A percentile compares a stretch with the other conserved stretches of the same genome.
Evolutionary conservation across 768 basidiomycete species (phyloP).

Genomic region (Boletus eberwhitei): DNA sequence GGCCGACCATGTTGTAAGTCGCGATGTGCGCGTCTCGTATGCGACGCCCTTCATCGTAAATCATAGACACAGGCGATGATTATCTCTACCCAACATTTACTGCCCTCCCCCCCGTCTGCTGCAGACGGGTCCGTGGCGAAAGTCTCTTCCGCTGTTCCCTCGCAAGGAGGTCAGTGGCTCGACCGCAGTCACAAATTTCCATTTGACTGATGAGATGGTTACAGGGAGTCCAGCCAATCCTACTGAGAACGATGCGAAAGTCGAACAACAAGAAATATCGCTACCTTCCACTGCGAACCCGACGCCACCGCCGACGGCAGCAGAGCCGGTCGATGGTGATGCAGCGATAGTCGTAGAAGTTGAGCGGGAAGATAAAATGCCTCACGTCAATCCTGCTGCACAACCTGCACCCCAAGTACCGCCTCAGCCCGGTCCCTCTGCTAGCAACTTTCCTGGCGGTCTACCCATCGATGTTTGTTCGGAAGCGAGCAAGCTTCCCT

Average conservation of each 20-base stretch:
- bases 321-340: slow-evolving; percentile 25
- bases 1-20: slow-evolving; percentile 49
- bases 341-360: slow-evolving; percentile 46
- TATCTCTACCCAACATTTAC: slow-evolving; percentile 82
- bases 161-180: slow-evolving; percentile 25
- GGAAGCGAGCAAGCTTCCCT: slow-evolving; percentile 85
- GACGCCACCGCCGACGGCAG: slow-evolving; percentile 26
- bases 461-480: slow-evolving; percentile 72
- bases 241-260: slow-evolving; percentile 26
- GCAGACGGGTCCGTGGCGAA: slow-evolving; percentile 26
- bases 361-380: slow-evolving; percentile 39
- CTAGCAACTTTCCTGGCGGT: slow-evolving; percentile 37
- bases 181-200: neutral
- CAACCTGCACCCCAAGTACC: slow-evolving; percentile 16
- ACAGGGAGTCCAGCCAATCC: slow-evolving; percentile 24
- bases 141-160: slow-evolving; percentile 20
- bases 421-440: slow-evolving; percentile 21
- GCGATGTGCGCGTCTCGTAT: neutral
- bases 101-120: slow-evolving; percentile 38
- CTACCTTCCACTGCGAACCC: slow-evolving; percentile 33
- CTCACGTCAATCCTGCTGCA: slow-evolving; percentile 25
- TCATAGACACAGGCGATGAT: slow-evolving; percentile 85
- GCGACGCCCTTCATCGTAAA: slow-evolving; percentile 1
- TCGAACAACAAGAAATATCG: slow-evolving; percentile 35
- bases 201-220: neutral